phyloP scores from a whole-genome alignment of 768 basidiomycete genomes.

The Pulveroboletus frians region DNA sequence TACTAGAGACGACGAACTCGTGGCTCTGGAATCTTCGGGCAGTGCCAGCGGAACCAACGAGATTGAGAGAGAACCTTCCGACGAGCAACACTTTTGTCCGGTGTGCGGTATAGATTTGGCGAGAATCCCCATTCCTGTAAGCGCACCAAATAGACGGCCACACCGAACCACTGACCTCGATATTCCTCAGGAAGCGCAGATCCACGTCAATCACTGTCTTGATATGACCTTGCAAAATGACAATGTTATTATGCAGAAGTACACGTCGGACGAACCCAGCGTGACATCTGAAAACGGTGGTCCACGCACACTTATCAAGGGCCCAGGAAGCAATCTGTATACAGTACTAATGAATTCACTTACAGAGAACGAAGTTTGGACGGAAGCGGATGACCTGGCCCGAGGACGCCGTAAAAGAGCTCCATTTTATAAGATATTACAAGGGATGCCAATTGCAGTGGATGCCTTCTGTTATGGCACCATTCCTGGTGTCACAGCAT shows the following conservation, averaged over 20 bases:
- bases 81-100: conserved; percentile 19
- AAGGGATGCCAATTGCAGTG: conserved; percentile 97
- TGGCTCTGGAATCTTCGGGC: conserved; percentile 29
- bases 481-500: conserved; percentile 85
- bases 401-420: conserved; percentile 63
- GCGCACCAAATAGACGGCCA: conserved; percentile 20
- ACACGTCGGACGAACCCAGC: not conserved
- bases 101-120: conserved; percentile 21
- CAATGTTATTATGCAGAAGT: not conserved
- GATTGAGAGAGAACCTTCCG: conserved; percentile 13
- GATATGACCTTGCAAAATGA: conserved; percentile 28
- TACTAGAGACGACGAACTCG: conserved; percentile 67
- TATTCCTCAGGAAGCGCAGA: conserved; percentile 40
- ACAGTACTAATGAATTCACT: conserved; percentile 86
- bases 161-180: conserved; percentile 1
- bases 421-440: conserved; percentile 93
- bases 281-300: not conserved
- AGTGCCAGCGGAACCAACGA: conserved; percentile 19
- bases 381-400: conserved; percentile 58
- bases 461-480: conserved; percentile 94
- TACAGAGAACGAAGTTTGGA: conserved; percentile 81
- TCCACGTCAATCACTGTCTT: conserved; percentile 57
- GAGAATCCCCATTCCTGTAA: conserved; percentile 14
- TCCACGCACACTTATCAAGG: not conserved
- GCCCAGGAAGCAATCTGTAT: conserved; percentile 44